Evolutionary conservation across 78 protist species (phyloP), one percentile per base, ranked within the genome.

Genomic region (Ministeria vibrans): DNA sequence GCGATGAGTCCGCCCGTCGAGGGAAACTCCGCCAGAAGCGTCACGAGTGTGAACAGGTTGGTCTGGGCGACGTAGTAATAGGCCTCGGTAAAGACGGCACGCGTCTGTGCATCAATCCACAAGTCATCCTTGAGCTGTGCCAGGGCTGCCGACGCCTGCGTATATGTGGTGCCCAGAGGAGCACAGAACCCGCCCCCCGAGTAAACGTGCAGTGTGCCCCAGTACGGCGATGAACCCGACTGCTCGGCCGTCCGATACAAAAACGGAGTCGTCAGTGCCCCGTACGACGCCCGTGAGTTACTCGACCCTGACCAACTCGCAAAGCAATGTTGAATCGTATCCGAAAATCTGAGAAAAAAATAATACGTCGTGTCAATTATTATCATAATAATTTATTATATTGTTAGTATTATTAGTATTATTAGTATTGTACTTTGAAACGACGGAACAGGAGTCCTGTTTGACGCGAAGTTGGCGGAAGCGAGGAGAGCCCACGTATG

Each of bases 31-130:
- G 72, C 18, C 32, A 30, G 45, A 20, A 81, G 32, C 70, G 66
- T 9, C 36, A 69, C 64, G 38, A 81, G 44, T 20, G 36, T 13
- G 70, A 81, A 73, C 15, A 81, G 55, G 69, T 72, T 51, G 77
- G 66, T 42, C 53, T 68, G 45, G 15, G 77, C 42, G 69, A 72
- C 72, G 41, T 49, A 81, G 3, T 46, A 63, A 27, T 68, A 49
- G 49, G 72, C 70, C 36, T 81, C 85, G 59, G 72, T 49, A 51
- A 81, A 81, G 41, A 71, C 63, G 64, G 78, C 85, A 68, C 85
- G 77, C 28, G 85, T 81, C 30, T 23, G 42, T 27, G 20, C 59
- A 51, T 81, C 85, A 43, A 81, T 27, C 41, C 6, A 81, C 0
- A 15, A 5, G 44, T 81, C 55, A 9, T 81, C 2, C 42, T 32